A percentile compares a stretch with the other conserved stretches of the same genome.
Conservation (phyloP, 176 grass and related monocot genomes). For the Tuctoria greenei region DNA sequence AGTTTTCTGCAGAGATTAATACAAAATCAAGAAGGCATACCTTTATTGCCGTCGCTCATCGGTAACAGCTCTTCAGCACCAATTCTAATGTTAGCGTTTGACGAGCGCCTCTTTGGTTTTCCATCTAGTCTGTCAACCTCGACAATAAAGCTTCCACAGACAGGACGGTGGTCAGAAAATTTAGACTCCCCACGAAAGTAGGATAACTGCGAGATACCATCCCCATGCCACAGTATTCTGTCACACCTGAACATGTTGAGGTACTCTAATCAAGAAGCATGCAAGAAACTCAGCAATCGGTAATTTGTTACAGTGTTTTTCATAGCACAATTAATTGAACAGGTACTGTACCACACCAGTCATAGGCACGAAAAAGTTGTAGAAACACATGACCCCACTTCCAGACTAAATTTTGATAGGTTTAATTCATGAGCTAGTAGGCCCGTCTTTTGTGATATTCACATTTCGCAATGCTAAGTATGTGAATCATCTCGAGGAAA, state of each 20-base stretch:
- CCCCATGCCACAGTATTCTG: constrained; percentile 75
- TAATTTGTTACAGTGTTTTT: neutral
- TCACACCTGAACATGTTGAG: constrained; percentile 64
- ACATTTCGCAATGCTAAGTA: neutral
- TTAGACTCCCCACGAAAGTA: constrained; percentile 69
- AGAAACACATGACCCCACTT: neutral
- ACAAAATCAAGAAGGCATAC: constrained; percentile 29
- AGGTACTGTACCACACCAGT: neutral
- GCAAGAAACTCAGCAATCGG: neutral
- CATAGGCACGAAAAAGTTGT: neutral
- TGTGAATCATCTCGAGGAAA: neutral
- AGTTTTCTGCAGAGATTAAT: neutral
- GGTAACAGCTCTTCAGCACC: constrained; percentile 67
- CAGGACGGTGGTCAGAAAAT: constrained; percentile 80
- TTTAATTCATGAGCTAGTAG: neutral
- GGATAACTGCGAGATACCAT: constrained; percentile 56
- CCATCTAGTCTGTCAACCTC: constrained; percentile 46
- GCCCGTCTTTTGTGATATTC: neutral
- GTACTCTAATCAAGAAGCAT: neutral
- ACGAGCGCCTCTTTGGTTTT: constrained; percentile 44
- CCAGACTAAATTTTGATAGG: neutral
- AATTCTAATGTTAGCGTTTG: constrained; percentile 61
- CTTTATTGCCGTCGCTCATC: constrained; percentile 31
- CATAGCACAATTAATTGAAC: neutral
- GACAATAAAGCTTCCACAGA: constrained; percentile 60